phyloP scores from a whole-genome alignment of 2,329 filamentous ascomycete genomes.

The Pezicula rhizophila region DNA sequence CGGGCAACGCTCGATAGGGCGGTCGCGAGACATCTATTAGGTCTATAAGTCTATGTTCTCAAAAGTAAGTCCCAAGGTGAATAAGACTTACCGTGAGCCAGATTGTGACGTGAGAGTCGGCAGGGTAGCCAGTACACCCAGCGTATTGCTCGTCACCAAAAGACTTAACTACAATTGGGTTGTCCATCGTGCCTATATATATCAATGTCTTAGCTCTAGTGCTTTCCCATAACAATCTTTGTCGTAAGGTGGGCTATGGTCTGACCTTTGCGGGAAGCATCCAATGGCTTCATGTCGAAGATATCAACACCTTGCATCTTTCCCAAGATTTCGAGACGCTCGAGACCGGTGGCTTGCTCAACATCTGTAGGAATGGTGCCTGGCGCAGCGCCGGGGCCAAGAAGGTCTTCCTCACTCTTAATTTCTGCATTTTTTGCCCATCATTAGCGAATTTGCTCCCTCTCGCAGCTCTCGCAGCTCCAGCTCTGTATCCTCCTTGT shows the following conservation, averaged over 20 bases:
- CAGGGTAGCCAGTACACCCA: constrained; percentile 91
- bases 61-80: background rate
- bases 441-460: background rate
- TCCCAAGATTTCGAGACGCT: constrained; percentile 96
- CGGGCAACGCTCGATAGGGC: constrained; percentile 88
- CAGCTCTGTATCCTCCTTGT: background rate
- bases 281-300: constrained; percentile 97
- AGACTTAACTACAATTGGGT: constrained; percentile 87
- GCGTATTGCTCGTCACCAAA: constrained; percentile 94
- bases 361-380: constrained; percentile 89
- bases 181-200: constrained; percentile 68
- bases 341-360: constrained; percentile 93
- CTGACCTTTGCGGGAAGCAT: constrained; percentile 78
- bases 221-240: constrained; percentile 10
- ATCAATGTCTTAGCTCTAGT: background rate
- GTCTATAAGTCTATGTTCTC: background rate
- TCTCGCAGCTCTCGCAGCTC: background rate
- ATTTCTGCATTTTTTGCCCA: constrained; percentile 56
- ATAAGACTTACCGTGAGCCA: constrained; percentile 73
- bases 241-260: background rate
- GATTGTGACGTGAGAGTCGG: constrained; percentile 81
- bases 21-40: constrained; percentile 73
- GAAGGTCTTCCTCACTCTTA: constrained; percentile 72
- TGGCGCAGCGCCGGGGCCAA: constrained; percentile 72
- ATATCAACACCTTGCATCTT: constrained; percentile 99